Percentiles rank a stretch among this genome's conserved stretches.
Evolutionary conservation across 805 yeast genomes (phyloP).

Genomic region (Spathaspora hagerdaliae): DNA sequence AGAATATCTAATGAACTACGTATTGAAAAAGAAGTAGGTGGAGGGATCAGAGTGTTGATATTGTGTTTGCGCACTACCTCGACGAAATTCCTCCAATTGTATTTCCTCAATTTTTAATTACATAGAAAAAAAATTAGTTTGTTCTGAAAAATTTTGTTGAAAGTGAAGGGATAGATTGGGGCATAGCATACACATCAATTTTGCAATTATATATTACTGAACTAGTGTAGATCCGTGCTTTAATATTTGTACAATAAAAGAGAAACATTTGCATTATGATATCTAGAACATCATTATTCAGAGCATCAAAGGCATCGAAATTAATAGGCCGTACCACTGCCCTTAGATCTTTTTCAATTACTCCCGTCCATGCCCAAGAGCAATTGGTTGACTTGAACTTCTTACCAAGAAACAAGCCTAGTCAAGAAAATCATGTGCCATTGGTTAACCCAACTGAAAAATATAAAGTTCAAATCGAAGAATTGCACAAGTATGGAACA

Average conservation of each 20-base stretch:
- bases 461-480: conserved; percentile 62
- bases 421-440: conserved; percentile 35
- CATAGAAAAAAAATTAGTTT: background rate
- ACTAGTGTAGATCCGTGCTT: too few relatives aligned
- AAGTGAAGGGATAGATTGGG: too few relatives aligned
- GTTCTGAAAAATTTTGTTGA: background rate
- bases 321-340: background rate
- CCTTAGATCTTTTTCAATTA: background rate
- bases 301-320: background rate
- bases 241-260: too few relatives aligned
- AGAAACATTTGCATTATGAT: background rate
- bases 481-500: conserved; percentile 76
- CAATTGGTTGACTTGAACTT: conserved; percentile 33
- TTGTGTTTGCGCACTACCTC: background rate
- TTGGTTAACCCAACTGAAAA: conserved; percentile 75
- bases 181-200: too few relatives aligned
- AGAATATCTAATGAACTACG: too few relatives aligned
- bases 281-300: background rate
- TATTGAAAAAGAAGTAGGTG: too few relatives aligned
- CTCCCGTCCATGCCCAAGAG: conserved; percentile 2
- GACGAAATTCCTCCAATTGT: background rate
- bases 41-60: background rate
- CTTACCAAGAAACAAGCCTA: conserved; percentile 35
- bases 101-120: background rate
- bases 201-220: too few relatives aligned